Evolutionary conservation across 805 yeast genomes (phyloP).

Genomic region (Pichia thaimueangensis): DNA sequence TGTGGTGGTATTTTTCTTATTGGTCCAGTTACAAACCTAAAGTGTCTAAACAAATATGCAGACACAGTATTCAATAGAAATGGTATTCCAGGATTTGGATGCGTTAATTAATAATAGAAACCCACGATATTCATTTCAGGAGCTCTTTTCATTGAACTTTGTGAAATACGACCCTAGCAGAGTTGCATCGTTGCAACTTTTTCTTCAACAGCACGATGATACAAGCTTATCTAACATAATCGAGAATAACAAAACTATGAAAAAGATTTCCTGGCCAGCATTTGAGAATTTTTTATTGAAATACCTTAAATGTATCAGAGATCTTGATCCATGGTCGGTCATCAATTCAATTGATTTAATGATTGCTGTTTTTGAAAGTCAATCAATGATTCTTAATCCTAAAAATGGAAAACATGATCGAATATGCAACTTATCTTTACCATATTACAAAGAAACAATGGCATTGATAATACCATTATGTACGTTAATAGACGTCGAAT

Average conservation of each 20-base stretch:
- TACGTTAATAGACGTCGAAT: constrained; percentile 34
- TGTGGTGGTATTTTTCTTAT: too few species aligned
- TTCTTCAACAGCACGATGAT: constrained; percentile 19
- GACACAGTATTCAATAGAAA: not conserved
- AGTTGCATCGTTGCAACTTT: constrained; percentile 23
- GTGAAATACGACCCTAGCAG: constrained; percentile 9
- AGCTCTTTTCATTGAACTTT: constrained; percentile 4
- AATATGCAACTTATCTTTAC: constrained; percentile 30
- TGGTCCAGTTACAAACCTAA: too few species aligned
- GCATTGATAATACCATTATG: constrained; percentile 39
- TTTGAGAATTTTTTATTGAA: constrained; percentile 38
- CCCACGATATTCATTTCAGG: not conserved
- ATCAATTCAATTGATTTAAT: constrained; percentile 50
- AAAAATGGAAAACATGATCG: constrained; percentile 16
- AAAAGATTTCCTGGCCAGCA: constrained; percentile 34
- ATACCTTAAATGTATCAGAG: constrained; percentile 40
- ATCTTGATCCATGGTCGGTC: constrained; percentile 51
- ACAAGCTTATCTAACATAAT: constrained; percentile 23
- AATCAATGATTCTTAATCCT: constrained; percentile 45
- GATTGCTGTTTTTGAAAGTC: constrained; percentile 39
- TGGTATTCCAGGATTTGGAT: constrained; percentile 4
- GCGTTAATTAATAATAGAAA: not conserved
- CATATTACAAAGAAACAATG: constrained; percentile 33
- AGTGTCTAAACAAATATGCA: constrained; percentile 1
- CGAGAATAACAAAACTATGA: constrained; percentile 23